Percentiles rank a stretch among this genome's conserved stretches.
Evolutionary conservation across 805 yeast genomes (phyloP).

Genomic region (Lipomyces yamadae): DNA sequence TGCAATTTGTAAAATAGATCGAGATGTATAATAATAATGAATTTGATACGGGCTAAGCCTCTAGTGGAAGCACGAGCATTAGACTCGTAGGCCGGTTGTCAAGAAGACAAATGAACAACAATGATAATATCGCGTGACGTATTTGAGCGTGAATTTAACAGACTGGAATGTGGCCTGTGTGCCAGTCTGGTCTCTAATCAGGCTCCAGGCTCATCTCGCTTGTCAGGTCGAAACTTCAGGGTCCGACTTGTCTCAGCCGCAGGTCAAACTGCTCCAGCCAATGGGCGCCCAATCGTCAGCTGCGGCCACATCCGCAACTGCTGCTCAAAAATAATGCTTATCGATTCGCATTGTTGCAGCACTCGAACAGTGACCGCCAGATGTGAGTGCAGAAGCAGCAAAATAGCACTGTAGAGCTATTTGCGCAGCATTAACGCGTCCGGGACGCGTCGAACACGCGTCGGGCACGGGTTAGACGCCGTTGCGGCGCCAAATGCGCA

Average conservation of each 20-base stretch:
- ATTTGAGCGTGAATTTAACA: not conserved
- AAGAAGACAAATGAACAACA: not conserved
- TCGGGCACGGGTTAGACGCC: too few species aligned
- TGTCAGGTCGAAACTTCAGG: too few species aligned
- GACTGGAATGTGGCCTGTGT: not conserved
- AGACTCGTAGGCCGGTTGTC: not conserved
- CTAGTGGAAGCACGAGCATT: not conserved
- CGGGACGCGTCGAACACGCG: not conserved
- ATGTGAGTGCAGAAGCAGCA: too few species aligned
- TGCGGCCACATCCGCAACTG: too few species aligned
- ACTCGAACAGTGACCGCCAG: too few species aligned
- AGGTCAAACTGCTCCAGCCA: too few species aligned
- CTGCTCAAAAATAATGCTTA: too few species aligned
- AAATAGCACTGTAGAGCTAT: too few species aligned
- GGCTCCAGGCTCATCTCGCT: not conserved
- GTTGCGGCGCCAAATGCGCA: not conserved
- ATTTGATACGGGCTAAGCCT: too few species aligned
- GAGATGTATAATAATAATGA: not conserved
- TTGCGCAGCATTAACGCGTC: not conserved
- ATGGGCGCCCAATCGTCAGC: too few species aligned
- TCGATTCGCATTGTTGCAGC: too few species aligned
- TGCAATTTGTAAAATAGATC: not conserved
- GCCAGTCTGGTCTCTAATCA: not conserved
- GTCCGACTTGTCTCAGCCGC: too few species aligned
- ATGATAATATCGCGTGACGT: not conserved